Conservation (phyloP, 2,329 filamentous ascomycete genomes). For the Colletotrichum eleusines region DNA sequence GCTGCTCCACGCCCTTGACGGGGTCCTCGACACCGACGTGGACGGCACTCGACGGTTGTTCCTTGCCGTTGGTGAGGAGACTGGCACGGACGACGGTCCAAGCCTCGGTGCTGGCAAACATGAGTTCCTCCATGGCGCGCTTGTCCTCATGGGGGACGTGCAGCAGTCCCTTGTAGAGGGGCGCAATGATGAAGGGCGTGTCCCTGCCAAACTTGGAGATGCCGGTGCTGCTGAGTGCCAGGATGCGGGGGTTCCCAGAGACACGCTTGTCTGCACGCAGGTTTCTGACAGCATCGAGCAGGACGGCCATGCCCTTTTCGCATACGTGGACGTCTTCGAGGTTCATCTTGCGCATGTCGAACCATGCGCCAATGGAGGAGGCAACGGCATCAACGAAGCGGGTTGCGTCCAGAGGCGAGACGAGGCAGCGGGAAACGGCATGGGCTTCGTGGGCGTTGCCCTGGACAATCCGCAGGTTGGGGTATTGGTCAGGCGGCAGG, state of each 20-base stretch:
- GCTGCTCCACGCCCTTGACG: conserved; percentile 49
- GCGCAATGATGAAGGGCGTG: conserved; percentile 54
- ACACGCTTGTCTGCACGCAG: conserved; percentile 45
- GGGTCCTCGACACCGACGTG: conserved; percentile 51
- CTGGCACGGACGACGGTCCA: conserved; percentile 52
- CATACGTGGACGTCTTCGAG: conserved; percentile 63
- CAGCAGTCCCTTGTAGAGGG: conserved; percentile 56
- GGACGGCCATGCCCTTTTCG: conserved; percentile 55
- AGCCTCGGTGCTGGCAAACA: conserved; percentile 46
- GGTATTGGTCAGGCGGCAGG: conserved; percentile 47
- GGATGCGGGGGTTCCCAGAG: conserved; percentile 50
- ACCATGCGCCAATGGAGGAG: conserved; percentile 59
- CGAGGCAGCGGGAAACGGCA: conserved; percentile 54
- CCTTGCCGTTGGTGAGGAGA: conserved; percentile 47
- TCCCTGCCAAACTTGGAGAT: conserved; percentile 54
- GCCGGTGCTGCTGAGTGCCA: conserved; percentile 58
- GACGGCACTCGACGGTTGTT: conserved; percentile 44
- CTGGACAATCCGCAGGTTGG: conserved; percentile 57
- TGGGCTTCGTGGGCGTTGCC: conserved; percentile 61
- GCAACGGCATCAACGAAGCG: conserved; percentile 60
- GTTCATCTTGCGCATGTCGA: conserved; percentile 49
- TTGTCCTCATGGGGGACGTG: conserved; percentile 58
- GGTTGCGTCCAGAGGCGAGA: conserved; percentile 45
- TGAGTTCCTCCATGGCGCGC: conserved; percentile 56
- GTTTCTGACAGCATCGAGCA: conserved; percentile 55